These are phyloP conservation scores for Papiliotrema terrestris DNA, from an alignment of 1,284 basidiomycete species.

Conservation along the genomic window DNA sequence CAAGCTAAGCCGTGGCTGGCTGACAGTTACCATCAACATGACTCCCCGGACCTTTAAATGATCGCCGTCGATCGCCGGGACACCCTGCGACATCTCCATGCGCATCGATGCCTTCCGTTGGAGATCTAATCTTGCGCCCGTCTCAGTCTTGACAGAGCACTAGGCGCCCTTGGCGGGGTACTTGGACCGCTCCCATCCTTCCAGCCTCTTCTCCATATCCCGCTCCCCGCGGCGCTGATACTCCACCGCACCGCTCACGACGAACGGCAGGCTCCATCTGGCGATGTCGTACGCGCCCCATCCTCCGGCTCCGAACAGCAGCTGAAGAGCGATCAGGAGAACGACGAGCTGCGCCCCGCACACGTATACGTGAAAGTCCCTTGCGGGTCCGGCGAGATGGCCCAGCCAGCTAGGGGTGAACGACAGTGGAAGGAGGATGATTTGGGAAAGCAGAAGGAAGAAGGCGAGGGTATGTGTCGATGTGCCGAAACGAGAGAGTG, in stretches of 20 bases:
- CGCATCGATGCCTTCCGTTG: not conserved
- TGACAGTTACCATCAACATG: not conserved
- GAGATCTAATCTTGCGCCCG: not conserved
- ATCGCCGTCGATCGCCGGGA: not conserved
- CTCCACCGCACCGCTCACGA: constrained; percentile 30
- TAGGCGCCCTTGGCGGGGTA: constrained; percentile 40
- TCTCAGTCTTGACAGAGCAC: not conserved
- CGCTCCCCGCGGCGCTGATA: constrained; percentile 31
- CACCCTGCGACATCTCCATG: not conserved
- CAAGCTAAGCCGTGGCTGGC: not conserved
- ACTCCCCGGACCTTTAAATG: not conserved
- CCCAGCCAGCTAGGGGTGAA: constrained; percentile 27
- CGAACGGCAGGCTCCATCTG: constrained; percentile 30
- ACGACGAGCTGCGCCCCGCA: constrained; percentile 23
- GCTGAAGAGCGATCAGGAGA: constrained; percentile 11
- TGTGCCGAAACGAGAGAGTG: constrained; percentile 11
- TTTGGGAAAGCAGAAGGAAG: constrained; percentile 15
- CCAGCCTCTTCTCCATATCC: constrained; percentile 21
- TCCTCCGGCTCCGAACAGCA: not conserved
- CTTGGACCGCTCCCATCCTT: constrained; percentile 25
- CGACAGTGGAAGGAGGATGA: constrained; percentile 30
- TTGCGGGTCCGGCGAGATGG: not conserved
- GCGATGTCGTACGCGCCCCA: constrained; percentile 19
- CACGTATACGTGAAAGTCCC: constrained; percentile 13
- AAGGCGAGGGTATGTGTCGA: constrained; percentile 5